Percentiles rank a stretch among this genome's conserved stretches.
These are phyloP conservation scores for Kodamaea sp. DNA, from an alignment of 1,139 yeast species.

Conservation along the genomic window DNA sequence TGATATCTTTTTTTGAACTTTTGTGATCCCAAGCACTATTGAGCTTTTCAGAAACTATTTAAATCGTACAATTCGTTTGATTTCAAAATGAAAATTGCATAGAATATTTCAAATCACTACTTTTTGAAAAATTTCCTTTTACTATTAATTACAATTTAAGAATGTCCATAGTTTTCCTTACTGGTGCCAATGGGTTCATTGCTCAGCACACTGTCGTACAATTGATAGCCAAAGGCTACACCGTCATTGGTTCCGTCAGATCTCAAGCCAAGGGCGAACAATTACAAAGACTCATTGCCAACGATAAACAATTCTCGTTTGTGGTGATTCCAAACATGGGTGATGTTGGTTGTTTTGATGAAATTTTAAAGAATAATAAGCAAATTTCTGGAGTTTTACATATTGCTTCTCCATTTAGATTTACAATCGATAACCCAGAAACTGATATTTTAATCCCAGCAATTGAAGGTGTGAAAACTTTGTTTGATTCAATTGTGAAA, in stretches of 20 bases:
- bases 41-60: too few species aligned
- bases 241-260: slow-evolving; percentile 38
- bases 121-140: too few species aligned
- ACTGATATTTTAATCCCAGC: slow-evolving; percentile 14
- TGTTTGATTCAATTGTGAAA: slow-evolving; percentile 20
- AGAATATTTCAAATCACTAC: too few species aligned
- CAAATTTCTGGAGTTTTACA: slow-evolving; percentile 19
- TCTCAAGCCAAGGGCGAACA: slow-evolving; percentile 29
- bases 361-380: slow-evolving; percentile 26
- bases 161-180: slow-evolving; percentile 25
- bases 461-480: slow-evolving; percentile 25
- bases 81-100: too few species aligned
- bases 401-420: slow-evolving; percentile 13
- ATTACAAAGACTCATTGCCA: slow-evolving; percentile 18
- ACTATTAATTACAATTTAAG: too few species aligned
- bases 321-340: slow-evolving; percentile 29
- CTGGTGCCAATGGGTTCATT: slow-evolving; percentile 41
- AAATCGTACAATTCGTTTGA: too few species aligned
- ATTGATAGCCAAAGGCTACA: slow-evolving; percentile 23
- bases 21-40: too few species aligned
- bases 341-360: slow-evolving; percentile 29
- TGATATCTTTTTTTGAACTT: too few species aligned
- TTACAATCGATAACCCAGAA: slow-evolving; percentile 8
- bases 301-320: slow-evolving; percentile 19
- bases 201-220: slow-evolving; percentile 27